Base-by-base conservation (phyloP, 2,329 filamentous ascomycete species). In the Colletotrichum camelliae region DNA sequence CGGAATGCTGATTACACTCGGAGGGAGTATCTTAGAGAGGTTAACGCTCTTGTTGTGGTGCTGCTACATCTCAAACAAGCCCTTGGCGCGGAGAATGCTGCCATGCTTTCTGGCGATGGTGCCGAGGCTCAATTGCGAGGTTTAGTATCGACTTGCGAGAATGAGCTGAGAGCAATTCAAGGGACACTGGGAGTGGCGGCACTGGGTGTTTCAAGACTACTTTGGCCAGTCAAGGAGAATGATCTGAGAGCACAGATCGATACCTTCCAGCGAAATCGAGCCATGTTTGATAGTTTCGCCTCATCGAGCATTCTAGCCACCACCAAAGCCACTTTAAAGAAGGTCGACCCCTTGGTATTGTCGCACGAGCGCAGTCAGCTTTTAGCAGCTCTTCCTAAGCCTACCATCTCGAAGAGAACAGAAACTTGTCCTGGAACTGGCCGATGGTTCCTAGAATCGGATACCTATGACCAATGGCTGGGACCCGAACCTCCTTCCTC, bases 1-100 rank as follows among this genome's bases (percentile, higher is more conserved):
- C 0, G 39, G 18, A 43, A 43, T 5, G 18, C 39, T 4, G 18
- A 43, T n/a, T 0, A 2, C 18, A n/a, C 18, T 0, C 39, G 39
- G 9, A 43, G 8, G 39, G 18, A 5, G 39, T n/a, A 43, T 43
- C 39, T 43, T 2, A 4, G 39, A 43, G 39, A 43, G 39, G 9
- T 43, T 10, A 10, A 43, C 39, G 39, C 39, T 43, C 39, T 43
- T n/a, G 39, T 43, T 43, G 18, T 43, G 18, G 39, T 43, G 18
- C 39, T 43, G n/a, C 39, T 43, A 10, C 39, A 43, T 43, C 39
- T 43, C 18, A 43, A 43, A 18, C 39, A 43, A 43, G 18, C 39
- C 18, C 18, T 43, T 43, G 39, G 39, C 10, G 39, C 18, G 18
- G 39, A 43, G 18, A n/a, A 43, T 43, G 18, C 39, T n/a, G 0